Evolutionary conservation across 225 moss, liverwort and hornwort species (phyloP).

Genomic region (Anthoceros angustus): DNA sequence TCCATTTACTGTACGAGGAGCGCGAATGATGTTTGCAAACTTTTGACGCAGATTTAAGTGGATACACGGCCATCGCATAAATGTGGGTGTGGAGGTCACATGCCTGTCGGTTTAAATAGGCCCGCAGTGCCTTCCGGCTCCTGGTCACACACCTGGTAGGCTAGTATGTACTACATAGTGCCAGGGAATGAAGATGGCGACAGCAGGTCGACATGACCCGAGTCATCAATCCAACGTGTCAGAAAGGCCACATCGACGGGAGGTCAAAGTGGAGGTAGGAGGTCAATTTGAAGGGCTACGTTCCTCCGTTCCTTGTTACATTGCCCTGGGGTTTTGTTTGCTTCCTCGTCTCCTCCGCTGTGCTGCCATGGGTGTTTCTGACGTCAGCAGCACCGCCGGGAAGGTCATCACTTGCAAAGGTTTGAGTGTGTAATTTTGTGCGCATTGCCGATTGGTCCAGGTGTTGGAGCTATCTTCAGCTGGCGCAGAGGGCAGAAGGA

Average conservation of each 20-base stretch:
- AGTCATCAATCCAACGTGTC: too few species aligned
- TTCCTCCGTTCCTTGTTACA: not conserved
- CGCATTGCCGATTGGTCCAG: not conserved
- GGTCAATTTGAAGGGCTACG: not conserved
- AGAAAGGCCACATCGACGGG: too few species aligned
- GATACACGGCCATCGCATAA: too few species aligned
- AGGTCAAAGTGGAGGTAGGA: too few species aligned
- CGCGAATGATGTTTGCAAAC: too few species aligned
- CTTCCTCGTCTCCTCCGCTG: not conserved
- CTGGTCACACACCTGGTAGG: not conserved
- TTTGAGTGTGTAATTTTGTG: not conserved
- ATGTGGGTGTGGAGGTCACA: too few species aligned
- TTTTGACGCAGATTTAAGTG: too few species aligned
- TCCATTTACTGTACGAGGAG: too few species aligned
- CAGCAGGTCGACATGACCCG: not conserved
- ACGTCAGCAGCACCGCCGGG: not conserved
- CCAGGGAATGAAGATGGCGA: too few species aligned
- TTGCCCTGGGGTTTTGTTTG: not conserved
- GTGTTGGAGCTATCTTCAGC: not conserved
- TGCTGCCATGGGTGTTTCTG: not conserved
- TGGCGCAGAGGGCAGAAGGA: not conserved
- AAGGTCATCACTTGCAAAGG: slow-evolving; percentile 5
- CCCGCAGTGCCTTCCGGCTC: not conserved
- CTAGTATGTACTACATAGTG: too few species aligned
- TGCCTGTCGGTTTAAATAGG: not conserved